Conservation (phyloP, 495 filamentous ascomycete genomes). For the Astrocystis sublimbata region DNA sequence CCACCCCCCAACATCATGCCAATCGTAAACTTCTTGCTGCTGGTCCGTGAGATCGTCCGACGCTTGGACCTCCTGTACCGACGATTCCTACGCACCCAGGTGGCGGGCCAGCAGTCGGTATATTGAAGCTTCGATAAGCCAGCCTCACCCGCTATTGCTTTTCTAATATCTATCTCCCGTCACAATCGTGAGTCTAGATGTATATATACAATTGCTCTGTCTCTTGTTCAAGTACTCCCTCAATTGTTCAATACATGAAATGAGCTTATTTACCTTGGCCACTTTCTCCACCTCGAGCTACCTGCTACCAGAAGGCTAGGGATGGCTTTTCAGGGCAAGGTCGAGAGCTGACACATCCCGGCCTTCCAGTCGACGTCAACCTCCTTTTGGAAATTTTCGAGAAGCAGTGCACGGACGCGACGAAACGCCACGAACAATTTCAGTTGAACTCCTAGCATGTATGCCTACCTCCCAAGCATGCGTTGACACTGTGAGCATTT, state of each 20-base stretch:
- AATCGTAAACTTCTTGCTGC: no score
- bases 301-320: not conserved
- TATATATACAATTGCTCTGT: not conserved
- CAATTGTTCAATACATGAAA: no score
- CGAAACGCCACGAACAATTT: constrained; percentile 6
- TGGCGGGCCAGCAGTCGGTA: not conserved
- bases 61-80: not conserved
- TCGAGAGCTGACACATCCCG: not conserved
- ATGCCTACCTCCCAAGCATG: not conserved
- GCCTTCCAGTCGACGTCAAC: not conserved
- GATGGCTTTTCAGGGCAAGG: not conserved
- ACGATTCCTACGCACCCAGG: not conserved
- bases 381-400: constrained; percentile 10
- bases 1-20: not conserved
- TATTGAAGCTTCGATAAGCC: no score
- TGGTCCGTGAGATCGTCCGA: no score
- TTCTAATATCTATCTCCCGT: no score
- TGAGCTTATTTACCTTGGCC: not conserved
- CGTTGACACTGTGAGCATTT: not conserved
- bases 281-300: not conserved
- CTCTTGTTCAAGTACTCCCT: no score
- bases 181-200: no score
- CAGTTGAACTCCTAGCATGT: not conserved
- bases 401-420: constrained; percentile 15
- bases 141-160: no score